A percentile compares a stretch with the other conserved stretches of the same genome.
phyloP scores from a whole-genome alignment of 225 moss, liverwort and hornwort species.

The Climacium dendroides region DNA sequence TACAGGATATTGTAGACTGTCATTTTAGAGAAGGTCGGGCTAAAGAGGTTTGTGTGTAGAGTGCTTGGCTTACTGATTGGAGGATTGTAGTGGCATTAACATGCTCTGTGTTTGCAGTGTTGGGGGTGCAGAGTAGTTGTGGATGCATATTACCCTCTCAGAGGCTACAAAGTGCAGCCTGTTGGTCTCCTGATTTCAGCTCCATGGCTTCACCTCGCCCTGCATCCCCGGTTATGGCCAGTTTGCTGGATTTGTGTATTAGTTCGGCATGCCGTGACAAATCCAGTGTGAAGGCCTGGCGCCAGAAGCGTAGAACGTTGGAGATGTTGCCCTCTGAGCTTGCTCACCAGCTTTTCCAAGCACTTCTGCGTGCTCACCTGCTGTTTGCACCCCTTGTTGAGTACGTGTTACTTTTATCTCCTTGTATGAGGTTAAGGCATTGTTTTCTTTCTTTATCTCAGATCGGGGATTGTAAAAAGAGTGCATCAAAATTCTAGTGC shows the following conservation, averaged over 20 bases:
- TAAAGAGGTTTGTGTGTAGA: background rate
- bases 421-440: background rate
- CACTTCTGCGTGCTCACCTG: slow-evolving; percentile 23
- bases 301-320: slow-evolving; percentile 43
- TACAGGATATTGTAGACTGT: background rate
- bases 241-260: slow-evolving; percentile 27
- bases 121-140: background rate
- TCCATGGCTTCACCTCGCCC: background rate
- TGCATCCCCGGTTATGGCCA: background rate
- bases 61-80: background rate
- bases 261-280: slow-evolving; percentile 33
- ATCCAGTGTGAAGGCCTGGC: slow-evolving; percentile 35
- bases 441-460: background rate
- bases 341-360: slow-evolving; percentile 32
- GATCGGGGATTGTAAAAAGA: background rate
- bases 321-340: slow-evolving; percentile 39
- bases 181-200: background rate
- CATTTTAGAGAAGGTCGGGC: background rate
- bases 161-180: background rate
- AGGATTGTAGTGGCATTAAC: background rate
- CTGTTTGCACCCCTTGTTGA: slow-evolving; percentile 39
- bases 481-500: background rate
- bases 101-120: background rate
- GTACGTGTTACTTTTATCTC: slow-evolving; percentile 2
- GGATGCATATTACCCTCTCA: background rate